These are phyloP conservation scores for Trypanosoma vivax DNA, from an alignment of 208 protist species.

Conservation along the genomic window DNA sequence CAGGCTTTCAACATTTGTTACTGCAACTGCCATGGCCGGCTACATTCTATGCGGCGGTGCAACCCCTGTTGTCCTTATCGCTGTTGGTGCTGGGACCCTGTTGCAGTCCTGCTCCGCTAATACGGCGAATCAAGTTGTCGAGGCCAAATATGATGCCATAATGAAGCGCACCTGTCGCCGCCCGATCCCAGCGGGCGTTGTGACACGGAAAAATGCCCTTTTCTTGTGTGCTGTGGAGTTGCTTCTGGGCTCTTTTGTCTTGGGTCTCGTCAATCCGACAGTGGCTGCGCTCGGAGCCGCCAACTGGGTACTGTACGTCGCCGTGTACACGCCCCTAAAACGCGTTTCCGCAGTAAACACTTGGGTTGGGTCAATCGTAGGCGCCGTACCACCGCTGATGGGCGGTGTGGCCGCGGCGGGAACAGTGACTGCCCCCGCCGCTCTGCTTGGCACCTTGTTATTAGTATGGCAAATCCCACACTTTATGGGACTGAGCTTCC, in stretches of 20 bases:
- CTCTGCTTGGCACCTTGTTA: constrained; percentile 68
- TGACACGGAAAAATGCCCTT: constrained; percentile 36
- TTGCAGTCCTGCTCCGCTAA: constrained; percentile 85
- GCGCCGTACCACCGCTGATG: constrained; percentile 88
- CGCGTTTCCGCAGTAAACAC: constrained; percentile 80
- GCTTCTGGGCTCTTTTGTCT: constrained; percentile 53
- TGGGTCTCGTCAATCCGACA: constrained; percentile 53
- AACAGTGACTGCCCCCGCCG: constrained; percentile 38
- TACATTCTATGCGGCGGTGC: constrained; percentile 69
- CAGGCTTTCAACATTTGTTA: constrained; percentile 75
- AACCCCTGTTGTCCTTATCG: constrained; percentile 36
- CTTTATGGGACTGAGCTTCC: constrained; percentile 86
- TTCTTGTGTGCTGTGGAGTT: constrained; percentile 46
- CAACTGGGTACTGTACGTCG: constrained; percentile 85
- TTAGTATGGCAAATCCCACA: constrained; percentile 91
- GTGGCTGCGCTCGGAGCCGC: constrained; percentile 56
- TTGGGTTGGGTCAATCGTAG: constrained; percentile 88
- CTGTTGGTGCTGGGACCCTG: constrained; percentile 61
- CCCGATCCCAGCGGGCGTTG: constrained; percentile 69
- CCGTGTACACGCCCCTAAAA: constrained; percentile 88
- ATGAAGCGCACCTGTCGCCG: constrained; percentile 90
- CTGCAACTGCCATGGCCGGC: constrained; percentile 63
- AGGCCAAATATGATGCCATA: constrained; percentile 66
- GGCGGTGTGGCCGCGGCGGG: constrained; percentile 66
- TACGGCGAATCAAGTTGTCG: constrained; percentile 85